Evolutionary conservation across 169 alveolate species (phyloP), one percentile per base, ranked within the genome.

Genomic region (Plasmodium relictum): DNA sequence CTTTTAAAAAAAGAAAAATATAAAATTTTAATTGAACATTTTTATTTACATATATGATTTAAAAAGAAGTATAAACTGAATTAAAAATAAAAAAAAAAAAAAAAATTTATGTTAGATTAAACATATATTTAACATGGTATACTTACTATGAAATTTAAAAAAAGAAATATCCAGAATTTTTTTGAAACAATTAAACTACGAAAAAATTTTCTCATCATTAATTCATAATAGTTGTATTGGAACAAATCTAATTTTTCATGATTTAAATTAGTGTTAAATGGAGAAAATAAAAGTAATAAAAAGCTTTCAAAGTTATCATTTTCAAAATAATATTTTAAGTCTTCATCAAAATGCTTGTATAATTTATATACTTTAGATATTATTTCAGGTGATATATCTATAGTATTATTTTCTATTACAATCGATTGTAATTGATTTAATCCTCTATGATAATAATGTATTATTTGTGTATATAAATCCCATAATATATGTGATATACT

Each of bases 201-300:
- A 7, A 61, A 52, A 22, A 76, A 76, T 5, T 24, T 61, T 9
- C 88, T 39, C 9, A 42, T 20, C 37, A 74, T 48, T 9, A 54
- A 44, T n/a, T 24, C n/a, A 12, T 14, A 44, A 39, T 22, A 42
- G 2, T n/a, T n/a, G 5, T n/a, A 20, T 31, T 6, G 10, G 48
- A 26, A 16, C 0, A 20, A 16, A 0, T 37, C n/a, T 45, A 76
- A 5, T 6, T 61, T 76, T n/a, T 45, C 41, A 7, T 10, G 26
- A 61, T 41, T 76, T 42, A 76, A 20, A 6, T 61, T 61, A 10
- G 88, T 76, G 42, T 63, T 62, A 41, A 76, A 76, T 0, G 88
- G 88, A 3, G 88, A 76, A 45, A 76, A 76, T 16, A 76, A 45
- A 24, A 76, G 88, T 18, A 66, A 18, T 54, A 63, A 41, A 26